Evolutionary conservation across 176 grass and related monocot species (phyloP), one percentile per base, ranked within the genome.

Genomic region (Poa annua): DNA sequence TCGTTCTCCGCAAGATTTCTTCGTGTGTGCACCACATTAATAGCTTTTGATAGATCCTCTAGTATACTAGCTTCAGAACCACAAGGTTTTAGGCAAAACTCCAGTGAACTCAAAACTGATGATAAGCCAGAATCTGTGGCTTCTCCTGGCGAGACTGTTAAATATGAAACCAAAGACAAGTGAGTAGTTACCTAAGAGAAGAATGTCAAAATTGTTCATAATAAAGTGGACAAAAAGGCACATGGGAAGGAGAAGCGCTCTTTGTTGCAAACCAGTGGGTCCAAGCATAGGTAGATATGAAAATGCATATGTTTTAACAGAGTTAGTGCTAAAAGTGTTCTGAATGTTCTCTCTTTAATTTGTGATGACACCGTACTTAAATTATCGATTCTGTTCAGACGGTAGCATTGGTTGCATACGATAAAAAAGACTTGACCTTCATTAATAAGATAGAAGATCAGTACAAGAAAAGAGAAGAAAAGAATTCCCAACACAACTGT

Each of bases 1-100:
- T 94, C 91, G 11, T 98, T 98, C 69, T 96, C 89, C 83, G 93
- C 87, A 85, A 98, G 93, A 71, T 92, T 92, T 72, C 92, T 86
- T 59, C 91, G 77, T 65, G 80, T 90, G 78, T 93, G 91, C 60
- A 92, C 91, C 41, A 95, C 70, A 84, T 93, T 93, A 73, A 96
- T 98, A 83, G 96, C 85, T 87, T 95, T 98, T 38, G 91, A 91
- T 66, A 96, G 88, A 87, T 98, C 93, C 78, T 96, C 96, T 80
- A 98, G 81, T 78, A 98, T 92, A 50, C 91, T 93, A 75, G 93
- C 96, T 88, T 98, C 96, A 42, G 96, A 95, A 72, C 96, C 96
- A 79, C 91, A 92, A 36, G 88, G 93, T 82, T 98, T 98, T 76
- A 92, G 78, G 77, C 91, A 98, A 69, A 98, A 96, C 26, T 95